Evolutionary conservation across 225 moss, liverwort and hornwort genomes (phyloP).

Genomic region (Polytrichum commune): DNA sequence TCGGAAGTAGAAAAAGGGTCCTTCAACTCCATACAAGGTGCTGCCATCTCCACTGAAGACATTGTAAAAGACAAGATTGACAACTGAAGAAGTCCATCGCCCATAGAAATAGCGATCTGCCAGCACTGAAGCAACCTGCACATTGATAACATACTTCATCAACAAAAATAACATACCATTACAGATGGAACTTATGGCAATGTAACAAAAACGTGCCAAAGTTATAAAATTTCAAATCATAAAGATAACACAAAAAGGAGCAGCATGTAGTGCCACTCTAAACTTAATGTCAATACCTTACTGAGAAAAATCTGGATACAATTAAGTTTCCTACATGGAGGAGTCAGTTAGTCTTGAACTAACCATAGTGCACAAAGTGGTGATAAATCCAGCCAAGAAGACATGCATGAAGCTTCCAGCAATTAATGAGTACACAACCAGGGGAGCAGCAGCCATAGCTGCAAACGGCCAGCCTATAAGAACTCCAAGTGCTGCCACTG

Average conservation of each 20-base stretch:
- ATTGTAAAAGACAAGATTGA: constrained; percentile 81
- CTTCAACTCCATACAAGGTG: constrained; percentile 88
- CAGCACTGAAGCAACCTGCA: constrained; percentile 44
- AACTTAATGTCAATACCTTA: no score
- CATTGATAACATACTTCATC: constrained; percentile 7
- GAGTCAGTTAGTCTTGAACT: constrained; percentile 13
- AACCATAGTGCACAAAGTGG: constrained; percentile 69
- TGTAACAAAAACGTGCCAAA: no score
- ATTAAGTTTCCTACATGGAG: no score
- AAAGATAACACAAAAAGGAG: no score
- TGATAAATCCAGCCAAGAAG: constrained; percentile 63
- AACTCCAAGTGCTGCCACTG: constrained; percentile 82
- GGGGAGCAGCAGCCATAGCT: constrained; percentile 73
- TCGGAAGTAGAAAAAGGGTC: constrained; percentile 65
- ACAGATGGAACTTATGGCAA: no score
- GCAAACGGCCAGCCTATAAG: constrained; percentile 97
- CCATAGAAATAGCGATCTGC: constrained; percentile 67
- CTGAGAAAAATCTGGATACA: no score
- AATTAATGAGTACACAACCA: constrained; percentile 64
- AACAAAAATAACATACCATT: constrained; percentile 6
- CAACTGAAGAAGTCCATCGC: constrained; percentile 88
- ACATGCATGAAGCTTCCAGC: constrained; percentile 66
- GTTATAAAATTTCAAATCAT: no score
- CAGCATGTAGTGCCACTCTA: no score
- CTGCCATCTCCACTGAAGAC: constrained; percentile 83